Conservation (phyloP, 352 stramenopile genomes). For the Phytopythium ostracodes region DNA sequence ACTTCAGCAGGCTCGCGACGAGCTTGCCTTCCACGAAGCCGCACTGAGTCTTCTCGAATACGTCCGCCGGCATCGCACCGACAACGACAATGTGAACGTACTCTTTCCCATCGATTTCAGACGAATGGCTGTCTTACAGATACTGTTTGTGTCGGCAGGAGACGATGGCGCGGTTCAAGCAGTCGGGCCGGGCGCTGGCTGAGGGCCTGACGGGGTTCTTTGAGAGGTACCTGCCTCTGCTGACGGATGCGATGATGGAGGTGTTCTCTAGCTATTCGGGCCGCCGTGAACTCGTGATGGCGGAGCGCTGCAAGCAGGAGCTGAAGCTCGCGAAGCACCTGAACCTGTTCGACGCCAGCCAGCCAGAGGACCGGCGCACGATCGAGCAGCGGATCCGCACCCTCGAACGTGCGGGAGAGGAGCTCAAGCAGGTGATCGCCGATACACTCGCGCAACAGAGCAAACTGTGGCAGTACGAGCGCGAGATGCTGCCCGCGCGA, state of each 20-base stretch:
- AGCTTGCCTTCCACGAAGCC: not conserved
- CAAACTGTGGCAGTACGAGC: not conserved
- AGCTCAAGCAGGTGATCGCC: not conserved
- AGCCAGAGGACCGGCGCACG: not conserved
- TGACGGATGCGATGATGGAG: not conserved
- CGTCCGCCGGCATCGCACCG: not conserved
- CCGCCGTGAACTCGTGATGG: not conserved
- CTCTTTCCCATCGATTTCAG: no score
- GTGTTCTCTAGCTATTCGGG: not conserved
- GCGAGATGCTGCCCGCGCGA: not conserved
- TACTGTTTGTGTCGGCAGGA: not conserved
- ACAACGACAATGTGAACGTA: not conserved
- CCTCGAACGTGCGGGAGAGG: not conserved
- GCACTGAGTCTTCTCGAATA: not conserved
- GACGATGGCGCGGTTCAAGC: not conserved
- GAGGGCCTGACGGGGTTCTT: not conserved
- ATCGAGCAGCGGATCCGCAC: not conserved
- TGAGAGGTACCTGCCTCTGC: not conserved
- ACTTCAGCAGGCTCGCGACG: not conserved
- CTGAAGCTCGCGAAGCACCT: not conserved
- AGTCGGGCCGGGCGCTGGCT: not conserved
- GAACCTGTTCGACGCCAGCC: not conserved
- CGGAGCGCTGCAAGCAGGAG: not conserved
- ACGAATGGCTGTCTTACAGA: no score
- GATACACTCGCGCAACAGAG: not conserved